Base-by-base conservation (phyloP, 257 asterid genomes). In the Misopates orontium region DNA sequence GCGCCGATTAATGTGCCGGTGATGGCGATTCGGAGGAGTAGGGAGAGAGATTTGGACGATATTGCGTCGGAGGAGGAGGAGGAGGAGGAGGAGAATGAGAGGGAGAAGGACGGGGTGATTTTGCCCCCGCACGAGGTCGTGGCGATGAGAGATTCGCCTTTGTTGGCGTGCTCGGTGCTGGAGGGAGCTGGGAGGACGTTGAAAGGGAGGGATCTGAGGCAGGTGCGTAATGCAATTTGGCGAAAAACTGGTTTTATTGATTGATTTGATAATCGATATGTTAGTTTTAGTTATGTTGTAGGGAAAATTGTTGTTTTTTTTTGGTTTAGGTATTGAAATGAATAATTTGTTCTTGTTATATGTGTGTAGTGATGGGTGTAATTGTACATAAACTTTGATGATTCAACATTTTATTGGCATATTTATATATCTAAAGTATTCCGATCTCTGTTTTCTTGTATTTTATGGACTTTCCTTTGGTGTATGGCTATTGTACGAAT, bases 151-250 rank as follows among this genome's bases (percentile, higher is more conserved):
- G 60, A 78, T n/a, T 67, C 85, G 24, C 88, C 93, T 45, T 22
- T 72, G 80, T 52, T 78, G 59, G 71, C 90, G 7, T 83, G 78
- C 64, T 88, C 96, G 15, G 86, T 88, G 71, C 61, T 88, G 71
- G 96, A 88, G 75, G 96, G 96, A 0, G 77, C 68, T 16, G 96
- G 96, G 18, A 73, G 96, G 85, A 88, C 92, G 14, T 71, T 88
- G 75, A 88, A 85, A 72, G 96, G 96, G 67, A 78, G 93, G 74
- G 96, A 88, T 73, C 82, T 85, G 61, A 77, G 90, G 71, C 93
- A 82, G 73, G 96, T 88, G 72, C 82, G 96, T 67, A 85, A 82
- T 24, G 89, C 89, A 14, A 66, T 88, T 71, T 88, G 79, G 80
- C 83, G 85, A 52, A 76, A 63, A 67, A 88, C 96, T 23, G 93